A percentile compares a stretch with the other conserved stretches of the same genome.
Evolutionary conservation across 139 green algal species (phyloP).

Genomic region (Edaphochlamys debaryana): DNA sequence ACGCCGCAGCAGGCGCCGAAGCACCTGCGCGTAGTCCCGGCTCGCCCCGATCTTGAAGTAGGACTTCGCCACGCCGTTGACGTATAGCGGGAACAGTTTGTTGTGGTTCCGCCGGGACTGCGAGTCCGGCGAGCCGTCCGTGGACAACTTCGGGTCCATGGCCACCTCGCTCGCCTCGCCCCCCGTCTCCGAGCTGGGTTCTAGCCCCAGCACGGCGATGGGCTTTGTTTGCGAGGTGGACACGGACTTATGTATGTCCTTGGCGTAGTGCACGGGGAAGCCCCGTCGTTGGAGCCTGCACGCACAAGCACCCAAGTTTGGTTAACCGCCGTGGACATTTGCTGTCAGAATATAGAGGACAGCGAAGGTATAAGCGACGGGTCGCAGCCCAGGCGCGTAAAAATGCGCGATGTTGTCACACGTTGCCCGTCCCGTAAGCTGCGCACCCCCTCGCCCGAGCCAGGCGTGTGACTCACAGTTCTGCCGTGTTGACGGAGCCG

Average conservation of each 20-base stretch:
- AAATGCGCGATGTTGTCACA: too few relatives aligned
- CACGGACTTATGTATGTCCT: conserved; percentile 37
- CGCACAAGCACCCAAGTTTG: not conserved
- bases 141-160: not conserved
- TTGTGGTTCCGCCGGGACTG: conserved; percentile 41
- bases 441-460: too few relatives aligned
- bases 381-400: too few relatives aligned
- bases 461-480: conserved; percentile 7
- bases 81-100: conserved; percentile 51
- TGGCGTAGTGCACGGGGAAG: conserved; percentile 26
- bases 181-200: not conserved
- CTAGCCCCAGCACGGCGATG: conserved; percentile 31
- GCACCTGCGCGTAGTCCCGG: conserved; percentile 52
- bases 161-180: not conserved
- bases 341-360: too few relatives aligned
- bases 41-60: conserved; percentile 49
- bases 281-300: conserved; percentile 18
- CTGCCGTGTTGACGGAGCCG: not conserved
- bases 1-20: conserved; percentile 50
- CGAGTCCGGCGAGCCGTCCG: not conserved
- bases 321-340: too few relatives aligned
- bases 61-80: conserved; percentile 37
- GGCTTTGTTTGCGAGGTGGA: conserved; percentile 27
- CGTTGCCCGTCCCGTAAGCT: too few relatives aligned
- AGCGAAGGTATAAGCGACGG: not conserved